A percentile compares a stretch with the other conserved stretches of the same genome.
Evolutionary conservation across 129 eudicot species (phyloP).

Genomic region (Glebionis coronaria): DNA sequence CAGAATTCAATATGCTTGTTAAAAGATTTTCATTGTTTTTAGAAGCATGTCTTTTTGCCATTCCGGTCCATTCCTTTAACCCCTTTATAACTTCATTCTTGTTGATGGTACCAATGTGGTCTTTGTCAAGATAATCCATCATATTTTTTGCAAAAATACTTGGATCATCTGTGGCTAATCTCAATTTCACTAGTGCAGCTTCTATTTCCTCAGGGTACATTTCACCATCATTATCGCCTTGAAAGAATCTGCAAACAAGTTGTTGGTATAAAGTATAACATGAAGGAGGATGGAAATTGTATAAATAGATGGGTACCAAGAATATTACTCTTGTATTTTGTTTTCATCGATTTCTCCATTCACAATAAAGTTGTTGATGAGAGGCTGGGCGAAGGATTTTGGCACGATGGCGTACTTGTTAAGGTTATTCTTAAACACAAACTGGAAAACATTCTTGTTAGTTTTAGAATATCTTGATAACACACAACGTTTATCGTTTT

Average conservation of each 20-base stretch:
- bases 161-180: neutral
- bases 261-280: neutral
- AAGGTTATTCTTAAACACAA: neutral
- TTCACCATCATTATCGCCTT: neutral
- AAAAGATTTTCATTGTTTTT: neutral
- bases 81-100: neutral
- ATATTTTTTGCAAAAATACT: neutral
- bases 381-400: neutral
- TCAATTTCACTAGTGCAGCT: neutral
- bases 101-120: neutral
- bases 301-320: neutral
- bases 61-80: neutral
- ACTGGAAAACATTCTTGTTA: neutral
- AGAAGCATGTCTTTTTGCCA: conserved; percentile 4
- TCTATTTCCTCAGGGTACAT: neutral
- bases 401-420: neutral
- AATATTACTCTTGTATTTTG: neutral
- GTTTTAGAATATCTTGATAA: too few relatives aligned
- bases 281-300: neutral
- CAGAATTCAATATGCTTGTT: neutral
- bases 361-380: neutral
- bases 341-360: neutral
- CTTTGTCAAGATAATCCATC: neutral
- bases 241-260: neutral
- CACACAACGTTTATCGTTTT: too few relatives aligned